These are phyloP conservation scores for Penicillium daleae DNA, from an alignment of 495 filamentous ascomycete genomes.

Conservation along the genomic window DNA sequence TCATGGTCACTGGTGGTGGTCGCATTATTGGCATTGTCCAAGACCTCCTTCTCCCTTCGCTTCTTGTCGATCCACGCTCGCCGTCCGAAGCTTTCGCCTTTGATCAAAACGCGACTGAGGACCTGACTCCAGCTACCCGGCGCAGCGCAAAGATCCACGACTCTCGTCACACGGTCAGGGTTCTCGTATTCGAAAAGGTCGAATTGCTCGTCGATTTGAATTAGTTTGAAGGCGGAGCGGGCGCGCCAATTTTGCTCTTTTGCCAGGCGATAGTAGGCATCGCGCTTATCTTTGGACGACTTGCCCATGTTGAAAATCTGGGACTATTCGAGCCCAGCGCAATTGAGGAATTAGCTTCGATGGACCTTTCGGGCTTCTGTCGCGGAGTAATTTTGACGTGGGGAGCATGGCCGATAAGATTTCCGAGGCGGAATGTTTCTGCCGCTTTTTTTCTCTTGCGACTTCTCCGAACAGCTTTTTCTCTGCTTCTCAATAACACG, in stretches of 20 bases:
- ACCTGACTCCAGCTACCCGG: constrained; percentile 98
- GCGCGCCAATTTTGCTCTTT: constrained; percentile 99
- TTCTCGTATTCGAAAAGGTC: constrained; percentile 75
- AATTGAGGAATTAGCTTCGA: neutral
- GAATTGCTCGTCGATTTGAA: constrained; percentile 97
- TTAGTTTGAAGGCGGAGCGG: constrained; percentile 92
- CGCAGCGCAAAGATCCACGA: constrained; percentile 94
- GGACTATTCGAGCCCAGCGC: neutral
- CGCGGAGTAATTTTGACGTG: constrained; percentile 33
- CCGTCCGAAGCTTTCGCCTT: constrained; percentile 85
- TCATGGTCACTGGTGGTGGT: constrained; percentile 28
- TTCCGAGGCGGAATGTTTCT: constrained; percentile 43
- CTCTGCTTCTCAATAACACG: constrained; percentile 8
- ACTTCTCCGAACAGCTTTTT: constrained; percentile 18
- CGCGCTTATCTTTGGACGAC: constrained; percentile 97
- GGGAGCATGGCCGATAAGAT: constrained; percentile 45
- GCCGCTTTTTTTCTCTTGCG: constrained; percentile 43
- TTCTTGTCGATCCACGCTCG: constrained; percentile 84
- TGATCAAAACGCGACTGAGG: constrained; percentile 87
- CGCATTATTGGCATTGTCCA: constrained; percentile 39
- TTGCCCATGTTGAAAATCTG: constrained; percentile 75
- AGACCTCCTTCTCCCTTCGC: constrained; percentile 51
- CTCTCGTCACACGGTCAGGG: constrained; percentile 73
- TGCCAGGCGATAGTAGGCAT: constrained; percentile 94
- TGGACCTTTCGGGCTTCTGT: constrained; percentile 13